These are phyloP conservation scores for Ceratocystis eucalypticola DNA, from an alignment of 2,329 filamentous ascomycete genomes.

Conservation along the genomic window DNA sequence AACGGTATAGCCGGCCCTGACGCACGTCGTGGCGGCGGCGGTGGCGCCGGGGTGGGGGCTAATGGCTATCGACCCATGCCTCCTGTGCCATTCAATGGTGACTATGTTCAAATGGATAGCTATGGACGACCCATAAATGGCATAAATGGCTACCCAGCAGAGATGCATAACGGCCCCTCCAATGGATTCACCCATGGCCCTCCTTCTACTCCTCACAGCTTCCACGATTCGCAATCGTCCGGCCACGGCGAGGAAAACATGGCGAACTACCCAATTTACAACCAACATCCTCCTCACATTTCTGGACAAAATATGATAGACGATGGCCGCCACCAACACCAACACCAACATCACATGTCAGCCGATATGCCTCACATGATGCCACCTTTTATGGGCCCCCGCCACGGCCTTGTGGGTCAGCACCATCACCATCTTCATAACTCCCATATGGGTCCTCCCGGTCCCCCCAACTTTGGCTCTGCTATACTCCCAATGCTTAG, in stretches of 20 bases:
- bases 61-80: slow-evolving; percentile 25
- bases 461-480: slow-evolving; percentile 33
- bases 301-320: slow-evolving; percentile 21
- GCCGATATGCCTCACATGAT: slow-evolving; percentile 27
- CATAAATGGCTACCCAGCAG: slow-evolving; percentile 23
- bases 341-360: slow-evolving; percentile 19
- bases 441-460: slow-evolving; percentile 25
- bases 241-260: slow-evolving; percentile 33
- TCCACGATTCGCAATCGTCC: slow-evolving; percentile 48
- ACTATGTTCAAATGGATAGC: slow-evolving; percentile 29
- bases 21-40: slow-evolving; percentile 24
- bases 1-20: slow-evolving; percentile 24
- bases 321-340: slow-evolving; percentile 23
- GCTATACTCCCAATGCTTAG: slow-evolving; percentile 33
- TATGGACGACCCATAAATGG: slow-evolving; percentile 29
- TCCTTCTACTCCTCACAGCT: slow-evolving; percentile 44
- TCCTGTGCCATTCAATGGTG: slow-evolving; percentile 28
- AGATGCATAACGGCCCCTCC: slow-evolving; percentile 12
- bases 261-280: slow-evolving; percentile 14
- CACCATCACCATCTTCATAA: slow-evolving; percentile 20
- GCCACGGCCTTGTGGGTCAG: slow-evolving; percentile 24
- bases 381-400: slow-evolving; percentile 24
- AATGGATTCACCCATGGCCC: slow-evolving; percentile 29
- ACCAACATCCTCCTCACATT: slow-evolving; percentile 19
- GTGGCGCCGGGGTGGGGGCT: slow-evolving; percentile 23